These are phyloP conservation scores for Kurtzmaniella natalensis DNA, from an alignment of 1,139 yeast species.

Conservation along the genomic window DNA sequence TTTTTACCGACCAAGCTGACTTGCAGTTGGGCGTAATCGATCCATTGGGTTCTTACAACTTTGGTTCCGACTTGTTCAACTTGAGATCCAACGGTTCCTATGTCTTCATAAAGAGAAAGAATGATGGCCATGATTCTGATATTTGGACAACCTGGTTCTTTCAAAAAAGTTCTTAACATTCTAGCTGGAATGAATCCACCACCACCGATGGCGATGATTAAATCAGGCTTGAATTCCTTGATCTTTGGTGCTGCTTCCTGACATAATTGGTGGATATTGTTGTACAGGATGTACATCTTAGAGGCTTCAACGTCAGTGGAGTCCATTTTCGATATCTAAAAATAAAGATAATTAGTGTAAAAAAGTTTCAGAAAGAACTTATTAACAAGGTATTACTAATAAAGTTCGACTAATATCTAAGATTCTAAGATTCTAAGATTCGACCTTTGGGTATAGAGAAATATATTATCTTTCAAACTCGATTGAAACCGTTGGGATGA, in stretches of 20 bases:
- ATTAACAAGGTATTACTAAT: too few species aligned
- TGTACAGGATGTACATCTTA: conserved; percentile 84
- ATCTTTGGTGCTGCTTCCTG: conserved; percentile 76
- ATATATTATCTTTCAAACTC: too few species aligned
- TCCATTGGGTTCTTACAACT: conserved; percentile 94
- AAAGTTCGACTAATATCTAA: too few species aligned
- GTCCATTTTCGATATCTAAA: too few species aligned
- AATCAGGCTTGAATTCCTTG: conserved; percentile 71
- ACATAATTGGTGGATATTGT: conserved; percentile 89
- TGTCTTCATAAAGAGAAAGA: conserved; percentile 81
- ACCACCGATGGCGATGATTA: conserved; percentile 88
- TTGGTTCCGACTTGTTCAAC: conserved; percentile 74
- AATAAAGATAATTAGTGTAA: too few species aligned
- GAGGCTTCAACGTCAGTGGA: conserved; percentile 30
- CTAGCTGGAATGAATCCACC: conserved; percentile 98
- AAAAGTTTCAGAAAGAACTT: too few species aligned
- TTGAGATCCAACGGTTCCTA: conserved; percentile 54
- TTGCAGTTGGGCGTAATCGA: conserved; percentile 70
- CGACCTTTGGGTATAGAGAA: too few species aligned
- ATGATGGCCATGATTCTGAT: conserved; percentile 94
- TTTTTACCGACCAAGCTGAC: conserved; percentile 74
- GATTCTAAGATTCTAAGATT: too few species aligned
- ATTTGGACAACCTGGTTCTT: conserved; percentile 81
- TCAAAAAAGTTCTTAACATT: conserved; percentile 84
- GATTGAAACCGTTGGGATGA: too few species aligned